Evolutionary conservation across 2,329 filamentous ascomycete species (phyloP).

Genomic region (Rutstroemia sp.): DNA sequence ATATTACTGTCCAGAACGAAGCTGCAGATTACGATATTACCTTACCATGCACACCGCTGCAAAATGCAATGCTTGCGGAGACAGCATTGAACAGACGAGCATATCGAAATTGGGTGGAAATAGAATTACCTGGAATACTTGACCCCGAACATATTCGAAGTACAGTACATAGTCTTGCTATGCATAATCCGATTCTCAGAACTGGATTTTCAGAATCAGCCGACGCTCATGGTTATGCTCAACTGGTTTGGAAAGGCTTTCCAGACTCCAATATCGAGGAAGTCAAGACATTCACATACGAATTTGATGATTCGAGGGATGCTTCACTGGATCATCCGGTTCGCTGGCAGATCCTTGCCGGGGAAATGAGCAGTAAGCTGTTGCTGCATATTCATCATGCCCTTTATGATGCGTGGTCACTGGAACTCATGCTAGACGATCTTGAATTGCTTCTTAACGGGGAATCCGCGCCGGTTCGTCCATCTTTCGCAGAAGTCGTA

Average conservation of each 20-base stretch:
- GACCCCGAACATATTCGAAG: slow-evolving; percentile 34
- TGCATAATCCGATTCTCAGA: slow-evolving; percentile 59
- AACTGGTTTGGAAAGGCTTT: slow-evolving; percentile 55
- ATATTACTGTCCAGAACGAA: slow-evolving; percentile 15
- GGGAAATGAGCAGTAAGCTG: slow-evolving; percentile 22
- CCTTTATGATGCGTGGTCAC: slow-evolving; percentile 89
- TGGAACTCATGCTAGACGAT: slow-evolving; percentile 67
- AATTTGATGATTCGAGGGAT: slow-evolving; percentile 32
- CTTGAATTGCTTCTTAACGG: slow-evolving; percentile 41
- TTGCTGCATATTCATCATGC: slow-evolving; percentile 64
- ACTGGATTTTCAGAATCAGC: slow-evolving; percentile 60
- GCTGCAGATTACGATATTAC: slow-evolving; percentile 39
- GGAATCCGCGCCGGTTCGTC: slow-evolving; percentile 31
- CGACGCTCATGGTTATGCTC: slow-evolving; percentile 42
- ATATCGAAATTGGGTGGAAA: slow-evolving; percentile 73
- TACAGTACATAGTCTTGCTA: slow-evolving; percentile 43
- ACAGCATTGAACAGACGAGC: slow-evolving; percentile 50
- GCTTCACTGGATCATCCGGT: slow-evolving; percentile 45
- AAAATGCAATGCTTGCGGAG: slow-evolving; percentile 74
- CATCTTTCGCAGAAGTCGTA: slow-evolving; percentile 55
- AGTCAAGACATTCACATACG: slow-evolving; percentile 33
- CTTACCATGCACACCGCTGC: slow-evolving; percentile 62
- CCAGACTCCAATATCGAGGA: slow-evolving; percentile 32
- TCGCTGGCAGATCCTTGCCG: slow-evolving; percentile 45
- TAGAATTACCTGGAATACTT: slow-evolving; percentile 38